Percentiles rank a stretch among this genome's conserved stretches.
Conservation (phyloP, 306 rosid genomes). For the Aeschynomene evenia region DNA sequence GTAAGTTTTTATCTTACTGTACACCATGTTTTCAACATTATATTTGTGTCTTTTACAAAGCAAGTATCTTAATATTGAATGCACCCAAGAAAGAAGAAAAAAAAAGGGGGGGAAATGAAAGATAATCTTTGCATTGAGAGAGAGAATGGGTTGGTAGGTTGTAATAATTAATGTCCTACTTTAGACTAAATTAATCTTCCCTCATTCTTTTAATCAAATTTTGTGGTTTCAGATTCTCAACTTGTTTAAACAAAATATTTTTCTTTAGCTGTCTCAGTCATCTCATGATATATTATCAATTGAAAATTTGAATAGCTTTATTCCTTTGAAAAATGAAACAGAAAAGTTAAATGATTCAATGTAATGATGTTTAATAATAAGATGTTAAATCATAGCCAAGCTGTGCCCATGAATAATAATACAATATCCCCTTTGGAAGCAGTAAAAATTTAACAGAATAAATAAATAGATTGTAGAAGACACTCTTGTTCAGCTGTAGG, state of each 20-base stretch:
- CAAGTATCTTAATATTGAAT: background rate
- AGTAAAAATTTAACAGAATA: no score
- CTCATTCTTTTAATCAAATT: slow-evolving; percentile 36
- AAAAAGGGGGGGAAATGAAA: slow-evolving; percentile 12
- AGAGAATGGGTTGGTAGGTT: slow-evolving; percentile 23
- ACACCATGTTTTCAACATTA: slow-evolving; percentile 20
- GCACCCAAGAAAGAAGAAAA: background rate
- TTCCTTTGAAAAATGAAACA: background rate
- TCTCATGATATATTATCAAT: background rate
- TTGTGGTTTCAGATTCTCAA: slow-evolving; percentile 10
- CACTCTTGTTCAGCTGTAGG: no score
- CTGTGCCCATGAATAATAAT: no score
- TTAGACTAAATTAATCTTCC: background rate
- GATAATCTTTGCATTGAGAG: background rate
- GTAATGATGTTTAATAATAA: background rate
- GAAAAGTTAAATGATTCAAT: background rate
- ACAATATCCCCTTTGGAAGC: no score
- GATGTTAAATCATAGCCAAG: background rate
- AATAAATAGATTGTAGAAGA: no score
- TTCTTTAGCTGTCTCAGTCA: background rate
- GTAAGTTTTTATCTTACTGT: slow-evolving; percentile 16
- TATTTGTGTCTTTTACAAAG: slow-evolving; percentile 26
- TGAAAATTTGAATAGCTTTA: background rate
- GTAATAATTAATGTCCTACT: background rate
- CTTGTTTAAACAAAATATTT: background rate